Evolutionary conservation across 73 alveolate species (phyloP).

Genomic region (Paramecium sexaurelia): DNA sequence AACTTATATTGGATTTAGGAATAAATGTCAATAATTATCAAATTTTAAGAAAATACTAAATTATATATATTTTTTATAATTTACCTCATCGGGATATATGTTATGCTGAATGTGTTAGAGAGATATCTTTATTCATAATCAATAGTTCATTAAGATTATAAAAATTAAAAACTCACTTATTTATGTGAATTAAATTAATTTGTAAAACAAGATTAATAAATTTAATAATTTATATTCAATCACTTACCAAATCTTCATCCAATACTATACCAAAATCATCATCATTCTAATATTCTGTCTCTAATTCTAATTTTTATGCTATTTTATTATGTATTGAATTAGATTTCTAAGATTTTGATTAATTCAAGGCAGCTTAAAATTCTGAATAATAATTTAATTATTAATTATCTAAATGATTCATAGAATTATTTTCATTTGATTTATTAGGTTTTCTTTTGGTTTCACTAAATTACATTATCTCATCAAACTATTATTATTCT

Average conservation of each 20-base stretch:
- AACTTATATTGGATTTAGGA: not conserved
- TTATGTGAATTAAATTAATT: not conserved
- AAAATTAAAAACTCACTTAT: no score
- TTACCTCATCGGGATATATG: not conserved
- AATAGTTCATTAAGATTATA: no score
- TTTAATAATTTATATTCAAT: not conserved
- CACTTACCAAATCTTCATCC: slow-evolving; percentile 30
- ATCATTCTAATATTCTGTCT: not conserved
- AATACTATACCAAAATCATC: not conserved
- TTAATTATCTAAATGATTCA: not conserved
- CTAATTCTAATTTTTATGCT: not conserved
- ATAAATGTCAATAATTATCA: not conserved
- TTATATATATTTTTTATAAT: not conserved
- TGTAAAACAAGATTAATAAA: not conserved
- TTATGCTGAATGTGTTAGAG: no score
- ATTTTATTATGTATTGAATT: not conserved
- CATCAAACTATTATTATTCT: slow-evolving; percentile 6
- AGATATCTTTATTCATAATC: no score
- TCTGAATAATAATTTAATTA: not conserved
- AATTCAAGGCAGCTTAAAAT: not conserved
- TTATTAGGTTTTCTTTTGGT: not conserved
- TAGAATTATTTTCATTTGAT: not conserved
- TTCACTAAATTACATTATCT: not conserved
- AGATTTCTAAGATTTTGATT: not conserved
- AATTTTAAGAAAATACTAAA: not conserved